Conservation (phyloP, 2,329 filamentous ascomycete genomes). For the Furcasterigmium sp. region DNA sequence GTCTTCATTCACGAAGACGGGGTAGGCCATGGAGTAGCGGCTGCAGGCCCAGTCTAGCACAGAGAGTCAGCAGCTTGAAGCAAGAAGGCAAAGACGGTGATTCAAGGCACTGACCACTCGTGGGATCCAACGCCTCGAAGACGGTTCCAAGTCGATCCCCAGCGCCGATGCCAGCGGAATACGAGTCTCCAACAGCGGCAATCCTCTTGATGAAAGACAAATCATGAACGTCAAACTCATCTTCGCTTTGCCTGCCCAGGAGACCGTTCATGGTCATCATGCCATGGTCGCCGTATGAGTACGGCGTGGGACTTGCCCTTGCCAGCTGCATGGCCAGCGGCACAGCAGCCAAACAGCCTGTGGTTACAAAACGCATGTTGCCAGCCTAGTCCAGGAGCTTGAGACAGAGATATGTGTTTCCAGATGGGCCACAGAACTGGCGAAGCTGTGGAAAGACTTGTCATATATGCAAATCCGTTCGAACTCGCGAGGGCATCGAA, state of each 20-base stretch:
- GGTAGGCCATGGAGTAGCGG: constrained; percentile 10
- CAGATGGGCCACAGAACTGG: too few relatives aligned
- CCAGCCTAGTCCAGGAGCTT: too few relatives aligned
- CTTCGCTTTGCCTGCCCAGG: background rate
- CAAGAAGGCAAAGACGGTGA: too few relatives aligned
- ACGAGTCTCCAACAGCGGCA: constrained; percentile 13
- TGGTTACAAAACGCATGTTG: background rate
- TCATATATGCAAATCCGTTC: too few relatives aligned
- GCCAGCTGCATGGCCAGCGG: background rate
- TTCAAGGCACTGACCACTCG: constrained; percentile 6
- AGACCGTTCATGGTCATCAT: background rate
- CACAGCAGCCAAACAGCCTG: background rate
- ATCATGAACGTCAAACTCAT: background rate
- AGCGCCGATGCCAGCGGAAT: constrained; percentile 13
- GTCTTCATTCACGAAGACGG: constrained; percentile 9
- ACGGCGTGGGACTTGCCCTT: background rate
- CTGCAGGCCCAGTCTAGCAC: constrained; percentile 10
- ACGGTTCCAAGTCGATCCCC: constrained; percentile 8
- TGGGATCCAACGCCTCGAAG: background rate
- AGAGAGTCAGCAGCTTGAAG: too few relatives aligned
- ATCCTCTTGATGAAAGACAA: constrained; percentile 10
- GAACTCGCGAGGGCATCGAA: too few relatives aligned
- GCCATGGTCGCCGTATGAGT: too few relatives aligned
- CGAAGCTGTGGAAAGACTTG: too few relatives aligned
- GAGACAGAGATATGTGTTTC: too few relatives aligned